phyloP scores from a whole-genome alignment of 129 eudicot genomes.

The Apium graveolens region DNA sequence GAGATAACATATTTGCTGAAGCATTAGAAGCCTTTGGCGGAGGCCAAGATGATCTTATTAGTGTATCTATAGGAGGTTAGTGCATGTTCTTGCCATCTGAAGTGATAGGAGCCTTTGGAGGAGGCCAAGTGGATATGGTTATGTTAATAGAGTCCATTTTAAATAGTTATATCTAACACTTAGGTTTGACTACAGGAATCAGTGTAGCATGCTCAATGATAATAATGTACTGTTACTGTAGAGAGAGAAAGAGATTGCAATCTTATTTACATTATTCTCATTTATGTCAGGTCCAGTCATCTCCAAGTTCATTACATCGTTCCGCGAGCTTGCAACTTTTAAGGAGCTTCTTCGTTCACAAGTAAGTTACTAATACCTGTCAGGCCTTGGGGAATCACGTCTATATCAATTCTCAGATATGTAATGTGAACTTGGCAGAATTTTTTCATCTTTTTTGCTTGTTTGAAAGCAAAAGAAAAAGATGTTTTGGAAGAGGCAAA shows the following conservation, averaged over 20 bases:
- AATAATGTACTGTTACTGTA: not conserved
- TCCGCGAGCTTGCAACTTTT: constrained; percentile 91
- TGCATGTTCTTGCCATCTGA: not conserved
- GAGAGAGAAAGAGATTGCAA: not conserved
- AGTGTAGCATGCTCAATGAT: not conserved
- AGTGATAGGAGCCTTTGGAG: not conserved
- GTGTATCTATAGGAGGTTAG: constrained; percentile 92
- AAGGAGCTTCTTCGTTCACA: constrained; percentile 98
- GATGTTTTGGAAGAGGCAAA: not conserved
- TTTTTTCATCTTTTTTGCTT: not conserved
- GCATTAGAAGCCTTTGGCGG: constrained; percentile 84
- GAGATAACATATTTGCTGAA: constrained; percentile 68
- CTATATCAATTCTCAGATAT: not conserved
- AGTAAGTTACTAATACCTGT: constrained; percentile 37
- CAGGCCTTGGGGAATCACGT: not conserved
- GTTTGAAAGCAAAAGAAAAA: not conserved
- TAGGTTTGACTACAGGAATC: constrained; percentile 6
- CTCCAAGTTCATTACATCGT: constrained; percentile 66
- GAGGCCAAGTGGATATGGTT: not conserved
- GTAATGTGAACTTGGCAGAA: not conserved
- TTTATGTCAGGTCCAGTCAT: constrained; percentile 71
- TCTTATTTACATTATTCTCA: constrained; percentile 1
- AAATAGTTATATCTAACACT: not conserved
- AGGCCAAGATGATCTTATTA: constrained; percentile 75
- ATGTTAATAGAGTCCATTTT: not conserved